Base-by-base conservation (phyloP, 2,329 filamentous ascomycete genomes). In the Lecanosticta acicola region DNA sequence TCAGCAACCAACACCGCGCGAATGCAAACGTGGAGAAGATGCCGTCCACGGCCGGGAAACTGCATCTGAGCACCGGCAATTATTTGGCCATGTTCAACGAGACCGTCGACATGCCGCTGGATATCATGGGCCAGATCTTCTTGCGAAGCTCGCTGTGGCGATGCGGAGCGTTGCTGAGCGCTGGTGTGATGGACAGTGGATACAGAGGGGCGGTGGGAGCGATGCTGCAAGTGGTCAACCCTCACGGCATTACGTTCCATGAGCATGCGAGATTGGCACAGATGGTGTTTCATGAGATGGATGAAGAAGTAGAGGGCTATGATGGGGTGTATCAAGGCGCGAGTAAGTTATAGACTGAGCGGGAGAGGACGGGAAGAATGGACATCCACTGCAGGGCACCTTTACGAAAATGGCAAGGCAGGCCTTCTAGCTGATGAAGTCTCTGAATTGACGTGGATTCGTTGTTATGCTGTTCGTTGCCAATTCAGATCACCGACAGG, bases 61-160 rank as follows among this genome's bases (percentile, higher is more conserved):
- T 48, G 4, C 34, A 41, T 32, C 48, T 53, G 3, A 4, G 20
- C 2, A 3, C 11, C 3, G 68, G 68, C 1, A 53, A 65, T 1
- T 72, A 71, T 42, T 49, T 68, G 8, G 53, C 68, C 19, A 65
- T 68, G 7, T 69, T 71, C 56, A 71, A 71, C 39, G 69, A 73
- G 48, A 62, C 54, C 0, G 64, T 71, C 16, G 42, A 58, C 2
- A 59, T 71, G 16, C 69, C 69, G 10, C 58, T 60, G 0, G 56
- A 70, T 50, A 56, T 58, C 43, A 71, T 72, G 69, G 69, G 60
- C 0, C 60, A 60, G 32, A 46, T 72, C 2, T 68, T 68, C 9
- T 56, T 62, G 1, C 52, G 70, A 18, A 66, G 61, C 10, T 71
- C 69, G 2, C 55, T 73, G 2, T 73, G 62, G 49, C 55, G 69